A percentile compares a stretch with the other conserved stretches of the same genome.
Evolutionary conservation across 768 basidiomycete genomes (phyloP).

Genomic region (Hebeloma cylindrosporum): DNA sequence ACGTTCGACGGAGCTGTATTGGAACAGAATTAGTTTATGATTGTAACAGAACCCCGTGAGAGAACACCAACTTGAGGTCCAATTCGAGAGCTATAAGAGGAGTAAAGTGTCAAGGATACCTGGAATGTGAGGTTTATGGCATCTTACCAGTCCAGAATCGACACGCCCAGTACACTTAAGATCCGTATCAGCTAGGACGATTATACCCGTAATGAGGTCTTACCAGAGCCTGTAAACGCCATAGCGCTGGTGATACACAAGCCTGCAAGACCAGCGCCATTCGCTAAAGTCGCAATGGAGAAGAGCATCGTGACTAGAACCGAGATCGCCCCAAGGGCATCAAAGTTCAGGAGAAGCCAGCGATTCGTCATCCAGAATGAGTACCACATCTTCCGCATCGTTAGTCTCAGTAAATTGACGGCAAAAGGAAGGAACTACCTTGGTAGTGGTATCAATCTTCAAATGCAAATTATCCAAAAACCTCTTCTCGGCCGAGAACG

Average conservation of each 20-base stretch:
- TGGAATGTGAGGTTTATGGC: not conserved
- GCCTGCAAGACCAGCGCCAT: constrained; percentile 63
- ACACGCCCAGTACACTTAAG: constrained; percentile 51
- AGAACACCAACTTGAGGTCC: constrained; percentile 63
- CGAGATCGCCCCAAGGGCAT: constrained; percentile 69
- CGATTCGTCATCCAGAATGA: constrained; percentile 88
- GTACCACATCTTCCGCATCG: constrained; percentile 67
- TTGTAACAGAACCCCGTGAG: not conserved
- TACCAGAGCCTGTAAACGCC: constrained; percentile 48
- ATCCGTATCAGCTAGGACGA: not conserved
- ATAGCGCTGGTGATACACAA: constrained; percentile 74
- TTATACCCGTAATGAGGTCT: not conserved
- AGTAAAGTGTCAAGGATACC: not conserved
- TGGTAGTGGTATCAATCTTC: constrained; percentile 77
- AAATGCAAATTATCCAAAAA: constrained; percentile 75
- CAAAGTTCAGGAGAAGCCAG: constrained; percentile 84
- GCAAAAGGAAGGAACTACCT: constrained; percentile 40
- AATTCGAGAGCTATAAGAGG: constrained; percentile 58
- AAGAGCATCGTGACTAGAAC: constrained; percentile 78
- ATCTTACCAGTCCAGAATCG: constrained; percentile 46
- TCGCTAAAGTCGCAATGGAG: constrained; percentile 58
- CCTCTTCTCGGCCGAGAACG: constrained; percentile 77
- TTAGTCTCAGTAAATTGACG: not conserved
- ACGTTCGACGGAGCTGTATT: constrained; percentile 85
- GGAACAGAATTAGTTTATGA: constrained; percentile 4